phyloP scores from a whole-genome alignment of 305 asterid genomes.

The Solanum chacoense region DNA sequence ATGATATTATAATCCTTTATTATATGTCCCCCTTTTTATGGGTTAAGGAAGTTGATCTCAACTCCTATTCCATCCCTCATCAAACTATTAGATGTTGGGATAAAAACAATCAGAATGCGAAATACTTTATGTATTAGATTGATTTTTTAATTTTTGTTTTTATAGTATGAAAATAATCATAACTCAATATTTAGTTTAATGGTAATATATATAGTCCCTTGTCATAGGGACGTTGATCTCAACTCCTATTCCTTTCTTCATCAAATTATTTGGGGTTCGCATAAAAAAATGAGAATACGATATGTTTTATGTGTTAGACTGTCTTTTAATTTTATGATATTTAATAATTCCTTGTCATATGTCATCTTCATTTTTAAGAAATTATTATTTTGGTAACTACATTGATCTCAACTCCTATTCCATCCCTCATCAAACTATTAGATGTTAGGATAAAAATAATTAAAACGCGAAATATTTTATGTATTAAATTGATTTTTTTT shows the following conservation, averaged over 20 bases:
- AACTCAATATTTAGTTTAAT: background rate
- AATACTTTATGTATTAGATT: background rate
- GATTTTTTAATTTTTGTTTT: background rate
- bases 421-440: background rate
- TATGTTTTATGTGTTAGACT: too few relatives aligned
- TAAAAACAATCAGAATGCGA: background rate
- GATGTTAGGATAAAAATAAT: background rate
- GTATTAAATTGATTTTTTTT: too few relatives aligned
- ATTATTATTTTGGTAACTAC: background rate
- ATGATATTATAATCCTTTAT: background rate
- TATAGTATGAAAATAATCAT: background rate
- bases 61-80: background rate
- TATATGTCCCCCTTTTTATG: background rate
- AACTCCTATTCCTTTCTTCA: too few relatives aligned
- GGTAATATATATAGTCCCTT: background rate
- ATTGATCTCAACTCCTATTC: background rate
- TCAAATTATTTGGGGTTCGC: too few relatives aligned
- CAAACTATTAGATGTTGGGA: background rate
- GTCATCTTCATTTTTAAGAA: background rate
- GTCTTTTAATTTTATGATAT: background rate
- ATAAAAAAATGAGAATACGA: too few relatives aligned
- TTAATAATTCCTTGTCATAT: background rate
- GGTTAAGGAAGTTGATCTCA: background rate
- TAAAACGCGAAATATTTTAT: too few relatives aligned
- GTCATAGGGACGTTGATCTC: background rate